These are phyloP conservation scores for Chlamydomonas sphaeroides DNA, from an alignment of 139 green algal genomes.

Conservation along the genomic window DNA sequence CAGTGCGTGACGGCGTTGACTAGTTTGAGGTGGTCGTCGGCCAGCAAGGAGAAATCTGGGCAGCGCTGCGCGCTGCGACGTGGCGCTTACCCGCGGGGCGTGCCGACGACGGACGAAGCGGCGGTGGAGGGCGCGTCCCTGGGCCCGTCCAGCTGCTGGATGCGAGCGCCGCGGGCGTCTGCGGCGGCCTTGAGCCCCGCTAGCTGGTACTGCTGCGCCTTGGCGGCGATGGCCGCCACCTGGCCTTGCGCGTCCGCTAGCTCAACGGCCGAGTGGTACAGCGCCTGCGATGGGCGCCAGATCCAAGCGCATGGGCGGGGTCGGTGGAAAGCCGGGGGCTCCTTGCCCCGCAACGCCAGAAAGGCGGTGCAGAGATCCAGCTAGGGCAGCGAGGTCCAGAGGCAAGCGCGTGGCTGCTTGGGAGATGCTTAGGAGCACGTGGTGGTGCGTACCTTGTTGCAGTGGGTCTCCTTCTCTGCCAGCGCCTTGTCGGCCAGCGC, in stretches of 20 bases:
- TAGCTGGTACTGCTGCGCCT: not conserved
- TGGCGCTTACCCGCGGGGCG: not conserved
- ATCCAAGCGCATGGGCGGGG: too few species aligned
- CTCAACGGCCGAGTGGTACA: slow-evolving; percentile 20
- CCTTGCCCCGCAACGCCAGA: too few species aligned
- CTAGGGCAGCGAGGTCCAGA: too few species aligned
- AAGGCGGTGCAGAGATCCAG: too few species aligned
- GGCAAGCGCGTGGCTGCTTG: too few species aligned
- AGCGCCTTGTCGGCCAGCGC: not conserved
- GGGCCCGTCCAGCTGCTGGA: slow-evolving; percentile 4
- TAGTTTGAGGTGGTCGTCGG: too few species aligned
- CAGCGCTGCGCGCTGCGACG: too few species aligned
- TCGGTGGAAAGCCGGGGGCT: too few species aligned
- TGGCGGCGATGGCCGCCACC: not conserved
- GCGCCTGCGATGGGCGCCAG: not conserved
- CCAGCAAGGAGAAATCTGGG: too few species aligned
- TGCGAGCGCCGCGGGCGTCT: not conserved
- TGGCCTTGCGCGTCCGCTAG: slow-evolving; percentile 21
- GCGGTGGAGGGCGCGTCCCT: not conserved
- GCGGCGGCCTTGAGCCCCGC: not conserved
- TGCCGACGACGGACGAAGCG: not conserved
- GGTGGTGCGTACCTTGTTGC: slow-evolving; percentile 40
- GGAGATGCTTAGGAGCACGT: too few species aligned
- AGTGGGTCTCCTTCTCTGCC: not conserved
- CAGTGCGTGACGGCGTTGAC: too few species aligned